Evolutionary conservation across 805 yeast genomes (phyloP).

Genomic region (Teunomyces tritomae): DNA sequence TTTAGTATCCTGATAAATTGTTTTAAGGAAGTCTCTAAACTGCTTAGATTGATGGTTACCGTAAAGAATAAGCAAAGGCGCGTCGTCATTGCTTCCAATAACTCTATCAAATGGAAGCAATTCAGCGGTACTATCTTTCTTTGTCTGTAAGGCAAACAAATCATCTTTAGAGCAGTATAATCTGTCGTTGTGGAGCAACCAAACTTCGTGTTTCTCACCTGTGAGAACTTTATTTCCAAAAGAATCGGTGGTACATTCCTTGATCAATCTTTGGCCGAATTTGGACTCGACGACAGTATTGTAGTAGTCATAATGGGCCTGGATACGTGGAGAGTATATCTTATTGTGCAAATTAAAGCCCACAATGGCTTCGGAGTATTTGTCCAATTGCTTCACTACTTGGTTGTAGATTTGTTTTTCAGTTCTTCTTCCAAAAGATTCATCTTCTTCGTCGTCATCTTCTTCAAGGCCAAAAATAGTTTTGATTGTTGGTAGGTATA

Average conservation of each 20-base stretch:
- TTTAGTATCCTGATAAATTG: constrained; percentile 57
- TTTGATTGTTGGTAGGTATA: constrained; percentile 27
- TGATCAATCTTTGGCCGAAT: constrained; percentile 14
- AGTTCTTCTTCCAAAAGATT: not conserved
- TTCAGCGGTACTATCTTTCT: constrained; percentile 23
- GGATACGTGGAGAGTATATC: constrained; percentile 57
- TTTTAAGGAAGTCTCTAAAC: constrained; percentile 56
- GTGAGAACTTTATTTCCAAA: constrained; percentile 28
- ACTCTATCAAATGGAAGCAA: constrained; percentile 57
- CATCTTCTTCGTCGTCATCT: constrained; percentile 10
- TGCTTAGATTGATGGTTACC: constrained; percentile 55
- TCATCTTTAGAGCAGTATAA: constrained; percentile 67
- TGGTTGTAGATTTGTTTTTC: constrained; percentile 7
- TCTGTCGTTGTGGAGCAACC: constrained; percentile 52
- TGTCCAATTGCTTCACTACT: constrained; percentile 4
- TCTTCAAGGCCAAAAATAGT: constrained; percentile 11
- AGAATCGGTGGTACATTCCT: constrained; percentile 26
- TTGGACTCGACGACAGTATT: constrained; percentile 27
- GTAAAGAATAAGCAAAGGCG: constrained; percentile 62
- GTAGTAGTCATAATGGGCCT: constrained; percentile 60
- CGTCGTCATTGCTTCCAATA: constrained; percentile 47
- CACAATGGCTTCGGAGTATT: constrained; percentile 22
- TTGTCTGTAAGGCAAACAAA: constrained; percentile 73
- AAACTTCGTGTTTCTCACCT: constrained; percentile 30
- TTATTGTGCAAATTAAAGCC: constrained; percentile 48